A percentile compares a stretch with the other conserved stretches of the same genome.
Conservation (phyloP, 2,329 filamentous ascomycete species). For the Aspergillus sojae region DNA sequence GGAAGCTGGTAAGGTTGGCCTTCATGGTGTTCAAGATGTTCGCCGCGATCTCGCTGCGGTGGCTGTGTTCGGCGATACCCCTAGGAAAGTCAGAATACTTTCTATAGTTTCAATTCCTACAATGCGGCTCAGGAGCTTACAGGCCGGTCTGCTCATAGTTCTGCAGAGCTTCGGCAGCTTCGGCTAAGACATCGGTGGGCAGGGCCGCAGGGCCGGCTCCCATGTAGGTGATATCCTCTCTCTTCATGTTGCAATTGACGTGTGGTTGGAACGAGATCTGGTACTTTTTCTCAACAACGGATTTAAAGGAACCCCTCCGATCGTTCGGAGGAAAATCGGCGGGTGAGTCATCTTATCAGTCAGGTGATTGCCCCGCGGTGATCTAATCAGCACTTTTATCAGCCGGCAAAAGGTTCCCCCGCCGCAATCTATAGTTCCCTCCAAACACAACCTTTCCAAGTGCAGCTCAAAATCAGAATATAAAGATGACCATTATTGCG, state of each 20-base stretch:
- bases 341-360: conserved; percentile 4
- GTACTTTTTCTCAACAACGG: too few species aligned
- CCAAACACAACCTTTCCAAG: not conserved
- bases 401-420: not conserved
- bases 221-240: conserved; percentile 80
- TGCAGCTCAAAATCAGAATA: not conserved
- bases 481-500: conserved; percentile 45
- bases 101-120: not conserved
- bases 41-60: conserved; percentile 77
- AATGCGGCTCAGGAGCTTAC: conserved; percentile 15
- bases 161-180: conserved; percentile 73
- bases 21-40: conserved; percentile 80
- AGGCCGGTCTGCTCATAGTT: conserved; percentile 82
- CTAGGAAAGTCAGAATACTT: conserved; percentile 12
- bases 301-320: not conserved
- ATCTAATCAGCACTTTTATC: not conserved
- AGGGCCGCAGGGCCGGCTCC: conserved; percentile 88
- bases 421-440: not conserved
- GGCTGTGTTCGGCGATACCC: conserved; percentile 86
- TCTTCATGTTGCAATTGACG: conserved; percentile 54
- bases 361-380: conserved; percentile 3
- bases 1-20: conserved; percentile 69
- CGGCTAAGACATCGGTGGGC: conserved; percentile 78
- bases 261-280: not conserved
- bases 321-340: conserved; percentile 3